These are phyloP conservation scores for Nymphaea thermarum DNA, from an alignment of 164 flowering plant species.

Conservation along the genomic window DNA sequence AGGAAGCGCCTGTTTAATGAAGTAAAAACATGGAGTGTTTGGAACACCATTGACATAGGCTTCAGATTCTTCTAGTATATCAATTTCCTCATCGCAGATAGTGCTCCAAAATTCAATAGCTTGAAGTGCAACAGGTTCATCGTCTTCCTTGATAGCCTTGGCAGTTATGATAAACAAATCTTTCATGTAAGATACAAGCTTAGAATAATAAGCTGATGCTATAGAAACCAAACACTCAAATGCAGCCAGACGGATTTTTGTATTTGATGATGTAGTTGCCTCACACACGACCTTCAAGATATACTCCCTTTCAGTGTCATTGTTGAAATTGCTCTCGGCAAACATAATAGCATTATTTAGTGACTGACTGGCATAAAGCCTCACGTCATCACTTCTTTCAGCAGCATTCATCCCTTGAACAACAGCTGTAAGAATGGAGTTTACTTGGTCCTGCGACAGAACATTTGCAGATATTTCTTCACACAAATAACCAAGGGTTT, in stretches of 20 bases:
- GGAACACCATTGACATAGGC: conserved; percentile 46
- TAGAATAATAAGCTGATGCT: conserved; percentile 51
- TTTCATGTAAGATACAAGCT: conserved; percentile 49
- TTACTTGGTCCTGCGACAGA: conserved; percentile 59
- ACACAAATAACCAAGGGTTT: conserved; percentile 62
- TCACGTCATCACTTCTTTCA: conserved; percentile 50
- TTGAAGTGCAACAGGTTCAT: conserved; percentile 61
- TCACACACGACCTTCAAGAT: conserved; percentile 75
- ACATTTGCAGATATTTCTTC: conserved; percentile 67
- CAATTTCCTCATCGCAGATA: conserved; percentile 66
- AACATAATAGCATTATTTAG: conserved; percentile 52
- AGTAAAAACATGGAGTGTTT: conserved; percentile 51
- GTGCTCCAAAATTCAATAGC: conserved; percentile 74
- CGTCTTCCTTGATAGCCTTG: conserved; percentile 57
- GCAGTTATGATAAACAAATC: conserved; percentile 52
- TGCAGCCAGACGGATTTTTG: conserved; percentile 55
- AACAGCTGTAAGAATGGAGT: conserved; percentile 63
- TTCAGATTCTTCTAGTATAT: conserved; percentile 48
- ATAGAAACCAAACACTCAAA: conserved; percentile 66
- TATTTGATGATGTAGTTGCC: conserved; percentile 42
- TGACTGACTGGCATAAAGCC: conserved; percentile 56
- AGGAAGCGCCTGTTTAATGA: conserved; percentile 62
- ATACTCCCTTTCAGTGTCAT: conserved; percentile 68
- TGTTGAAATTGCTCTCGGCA: conserved; percentile 54
- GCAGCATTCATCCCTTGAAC: conserved; percentile 63